A percentile compares a stretch with the other conserved stretches of the same genome.
These are phyloP conservation scores for Gastrodia elata DNA, from an alignment of 106 monocot species.

Conservation along the genomic window DNA sequence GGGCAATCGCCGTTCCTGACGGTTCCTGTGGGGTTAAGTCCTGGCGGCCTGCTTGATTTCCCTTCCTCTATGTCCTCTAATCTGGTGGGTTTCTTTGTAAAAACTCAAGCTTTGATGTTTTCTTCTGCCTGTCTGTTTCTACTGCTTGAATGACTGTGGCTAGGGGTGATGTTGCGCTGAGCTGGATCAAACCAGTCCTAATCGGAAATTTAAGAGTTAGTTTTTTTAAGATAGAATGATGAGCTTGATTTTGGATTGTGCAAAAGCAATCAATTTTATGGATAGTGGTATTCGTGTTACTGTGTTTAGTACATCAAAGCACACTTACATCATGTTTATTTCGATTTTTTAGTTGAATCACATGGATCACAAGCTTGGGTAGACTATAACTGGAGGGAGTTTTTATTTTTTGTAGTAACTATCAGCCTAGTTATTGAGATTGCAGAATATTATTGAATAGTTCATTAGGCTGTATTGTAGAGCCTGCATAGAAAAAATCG, in stretches of 20 bases:
- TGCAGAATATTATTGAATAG: background rate
- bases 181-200: background rate
- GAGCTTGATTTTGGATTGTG: background rate
- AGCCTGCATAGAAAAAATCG: background rate
- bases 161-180: background rate
- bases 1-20: constrained; percentile 16
- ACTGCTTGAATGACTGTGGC: background rate
- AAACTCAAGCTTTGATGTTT: background rate
- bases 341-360: no score
- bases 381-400: background rate
- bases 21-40: constrained; percentile 24
- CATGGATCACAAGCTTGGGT: background rate
- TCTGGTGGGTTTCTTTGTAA: constrained; percentile 1
- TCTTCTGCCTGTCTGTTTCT: background rate
- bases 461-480: background rate
- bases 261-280: no score
- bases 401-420: background rate
- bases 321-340: no score
- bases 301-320: no score
- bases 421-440: background rate
- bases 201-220: background rate
- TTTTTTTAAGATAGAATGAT: no score
- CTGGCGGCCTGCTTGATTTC: constrained; percentile 24
- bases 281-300: no score
- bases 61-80: constrained; percentile 17